phyloP scores from a whole-genome alignment of 352 stramenopile species.

The Globisporangium yorkense region DNA sequence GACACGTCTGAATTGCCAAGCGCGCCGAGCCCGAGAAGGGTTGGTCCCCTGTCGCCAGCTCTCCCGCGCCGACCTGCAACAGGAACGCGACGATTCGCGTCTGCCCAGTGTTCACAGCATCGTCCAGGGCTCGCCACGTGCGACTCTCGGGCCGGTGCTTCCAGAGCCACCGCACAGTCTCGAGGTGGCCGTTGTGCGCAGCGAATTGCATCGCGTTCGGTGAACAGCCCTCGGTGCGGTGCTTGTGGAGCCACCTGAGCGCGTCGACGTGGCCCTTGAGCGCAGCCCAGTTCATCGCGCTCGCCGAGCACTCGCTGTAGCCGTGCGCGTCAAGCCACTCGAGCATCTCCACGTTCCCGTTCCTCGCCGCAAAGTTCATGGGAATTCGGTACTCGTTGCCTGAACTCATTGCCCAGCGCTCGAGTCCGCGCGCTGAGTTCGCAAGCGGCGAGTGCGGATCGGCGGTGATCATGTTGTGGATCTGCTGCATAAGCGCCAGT shows the following conservation, averaged over 20 bases:
- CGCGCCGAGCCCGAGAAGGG: neutral
- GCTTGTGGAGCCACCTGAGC: slow-evolving; percentile 6
- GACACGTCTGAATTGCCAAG: neutral
- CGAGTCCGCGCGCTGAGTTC: neutral
- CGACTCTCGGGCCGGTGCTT: neutral
- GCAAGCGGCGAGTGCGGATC: neutral
- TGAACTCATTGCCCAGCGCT: neutral
- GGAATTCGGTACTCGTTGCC: neutral
- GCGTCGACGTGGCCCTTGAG: neutral
- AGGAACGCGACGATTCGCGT: neutral
- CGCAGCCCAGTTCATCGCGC: neutral
- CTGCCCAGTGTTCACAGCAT: neutral
- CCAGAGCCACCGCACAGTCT: neutral
- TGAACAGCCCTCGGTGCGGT: slow-evolving; percentile 13
- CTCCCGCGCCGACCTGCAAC: neutral
- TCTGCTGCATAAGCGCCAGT: neutral
- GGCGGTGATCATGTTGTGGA: neutral
- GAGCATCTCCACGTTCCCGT: neutral
- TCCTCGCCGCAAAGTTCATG: neutral
- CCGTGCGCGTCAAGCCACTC: neutral
- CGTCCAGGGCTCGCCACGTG: neutral
- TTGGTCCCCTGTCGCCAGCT: neutral
- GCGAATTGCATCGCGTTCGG: slow-evolving; percentile 10
- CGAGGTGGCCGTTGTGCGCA: neutral
- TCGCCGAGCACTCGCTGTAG: neutral